A percentile compares a stretch with the other conserved stretches of the same genome.
phyloP scores from a whole-genome alignment of 176 grass and related monocot genomes.

The Typha latifolia region DNA sequence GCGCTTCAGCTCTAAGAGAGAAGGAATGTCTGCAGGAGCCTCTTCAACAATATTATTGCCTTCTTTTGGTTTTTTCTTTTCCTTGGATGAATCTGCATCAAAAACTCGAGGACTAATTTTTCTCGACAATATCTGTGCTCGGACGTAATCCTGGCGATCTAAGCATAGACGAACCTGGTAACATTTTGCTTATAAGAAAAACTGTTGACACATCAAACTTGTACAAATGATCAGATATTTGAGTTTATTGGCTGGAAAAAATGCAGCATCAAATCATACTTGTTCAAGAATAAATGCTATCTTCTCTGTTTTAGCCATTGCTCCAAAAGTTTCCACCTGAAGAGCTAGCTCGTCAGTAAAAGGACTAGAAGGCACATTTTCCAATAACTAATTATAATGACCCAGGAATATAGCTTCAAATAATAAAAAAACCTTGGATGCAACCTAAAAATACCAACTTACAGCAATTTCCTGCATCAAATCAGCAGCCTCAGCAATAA shows the following conservation, averaged over 20 bases:
- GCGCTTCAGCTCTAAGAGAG: conserved; percentile 76
- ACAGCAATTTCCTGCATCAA: conserved; percentile 99
- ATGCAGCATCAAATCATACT: conserved; percentile 29
- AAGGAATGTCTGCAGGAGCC: conserved; percentile 75
- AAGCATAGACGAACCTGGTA: conserved; percentile 78
- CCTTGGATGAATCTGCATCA: conserved; percentile 66
- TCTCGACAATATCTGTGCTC: conserved; percentile 88
- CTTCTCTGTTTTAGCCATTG: conserved; percentile 96
- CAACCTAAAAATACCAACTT: conserved; percentile 34
- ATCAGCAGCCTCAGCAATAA: conserved; percentile 91
- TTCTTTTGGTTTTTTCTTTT: conserved; percentile 89
- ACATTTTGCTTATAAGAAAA: conserved; percentile 9
- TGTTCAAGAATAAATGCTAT: conserved; percentile 95
- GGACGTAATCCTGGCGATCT: conserved; percentile 78
- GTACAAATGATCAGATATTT: background rate
- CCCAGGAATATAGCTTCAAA: background rate
- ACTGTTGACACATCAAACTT: background rate
- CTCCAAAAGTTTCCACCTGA: conserved; percentile 97
- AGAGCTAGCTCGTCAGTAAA: background rate
- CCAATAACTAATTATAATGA: background rate
- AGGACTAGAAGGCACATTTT: background rate
- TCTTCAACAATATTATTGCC: conserved; percentile 82
- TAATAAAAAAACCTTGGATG: conserved; percentile 2
- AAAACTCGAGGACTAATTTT: conserved; percentile 92
- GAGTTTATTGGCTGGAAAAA: background rate